Conservation (phyloP, 345 rosid genomes). For the Eucalyptus tenuipes region DNA sequence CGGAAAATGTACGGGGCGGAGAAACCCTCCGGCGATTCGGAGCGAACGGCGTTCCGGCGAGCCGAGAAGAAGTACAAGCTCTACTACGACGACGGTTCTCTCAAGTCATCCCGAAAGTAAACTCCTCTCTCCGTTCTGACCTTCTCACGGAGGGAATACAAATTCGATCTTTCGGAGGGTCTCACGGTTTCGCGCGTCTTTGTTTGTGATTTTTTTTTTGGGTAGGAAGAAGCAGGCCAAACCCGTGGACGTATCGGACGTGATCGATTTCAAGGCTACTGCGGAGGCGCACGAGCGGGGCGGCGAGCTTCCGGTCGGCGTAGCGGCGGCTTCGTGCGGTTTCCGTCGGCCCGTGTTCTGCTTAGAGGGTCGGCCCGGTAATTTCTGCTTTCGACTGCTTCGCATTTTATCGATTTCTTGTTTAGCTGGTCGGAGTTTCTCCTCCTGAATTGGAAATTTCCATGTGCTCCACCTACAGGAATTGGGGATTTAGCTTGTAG, state of each 20-base stretch:
- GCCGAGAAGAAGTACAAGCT: slow-evolving; percentile 95
- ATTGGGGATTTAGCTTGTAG: neutral
- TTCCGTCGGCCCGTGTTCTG: slow-evolving; percentile 34
- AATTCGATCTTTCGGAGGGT: neutral
- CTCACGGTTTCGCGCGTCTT: neutral
- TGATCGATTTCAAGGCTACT: slow-evolving; percentile 51
- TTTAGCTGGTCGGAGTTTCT: neutral
- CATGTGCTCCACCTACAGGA: neutral
- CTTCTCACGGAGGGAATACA: neutral
- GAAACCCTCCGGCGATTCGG: slow-evolving; percentile 42
- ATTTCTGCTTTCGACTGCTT: neutral
- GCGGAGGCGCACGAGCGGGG: slow-evolving; percentile 22
- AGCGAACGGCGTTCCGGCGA: slow-evolving; percentile 64
- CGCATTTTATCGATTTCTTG: neutral
- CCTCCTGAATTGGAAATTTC: neutral
- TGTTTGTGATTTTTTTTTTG: neutral
- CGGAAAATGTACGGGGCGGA: slow-evolving; percentile 52
- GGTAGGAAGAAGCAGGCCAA: slow-evolving; percentile 68
- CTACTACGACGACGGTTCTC: slow-evolving; percentile 51
- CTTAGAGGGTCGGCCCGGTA: slow-evolving; percentile 70
- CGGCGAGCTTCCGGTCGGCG: slow-evolving; percentile 39
- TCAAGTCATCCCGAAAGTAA: slow-evolving; percentile 58
- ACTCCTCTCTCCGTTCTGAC: neutral
- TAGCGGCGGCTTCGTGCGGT: slow-evolving; percentile 11
- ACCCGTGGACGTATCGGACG: slow-evolving; percentile 64